Base-by-base conservation (phyloP, 2,329 filamentous ascomycete genomes). In the Ophiosphaerella narmari region DNA sequence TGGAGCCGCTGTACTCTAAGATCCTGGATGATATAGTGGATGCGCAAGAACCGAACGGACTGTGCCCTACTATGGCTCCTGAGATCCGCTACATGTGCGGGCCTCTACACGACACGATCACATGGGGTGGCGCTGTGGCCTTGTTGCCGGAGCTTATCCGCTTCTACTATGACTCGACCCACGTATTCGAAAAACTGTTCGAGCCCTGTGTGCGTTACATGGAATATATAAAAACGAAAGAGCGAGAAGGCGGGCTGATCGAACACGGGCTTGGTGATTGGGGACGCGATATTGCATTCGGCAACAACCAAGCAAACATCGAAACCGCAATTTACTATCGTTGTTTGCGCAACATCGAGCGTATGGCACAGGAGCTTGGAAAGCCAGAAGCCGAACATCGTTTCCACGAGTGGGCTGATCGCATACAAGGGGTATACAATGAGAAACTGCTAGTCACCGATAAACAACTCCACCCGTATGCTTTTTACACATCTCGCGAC, bases 21-120 rank as follows among this genome's bases (percentile, higher is more conserved):
- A 79, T 79, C 4, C 47, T 79, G 0, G 74, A 78, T 38, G 77
- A 79, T 49, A 78, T 79, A 13, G 57, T 77, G 4, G 77, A 79
- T 37, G 67, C 75, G 0, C 77, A 79, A 46, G 77, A 80, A 31
- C 60, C 73, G 0, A 73, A 68, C 13, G 77, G 78, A 1, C 65
- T 80, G 2, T 74, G 77, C 5, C 77, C 77, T 1, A 79, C 74
- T 0, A 78, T 80, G 76, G 77, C 77, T 0, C 77, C 77, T 0
- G 71, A 78, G 49, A 75, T 78, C 21, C 61, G 77, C 12, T 79
- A 79, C 45, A 79, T 79, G 77, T 78, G 77, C 48, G 77, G 77
- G 0, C 77, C 77, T 1, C 64, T 79, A 3, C 75, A 79, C 46
- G 76, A 79, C 45, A 79, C 76, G 0, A 77, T 77, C 42, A 75